phyloP scores from a whole-genome alignment of 495 filamentous ascomycete species.

The Podospora didyma region DNA sequence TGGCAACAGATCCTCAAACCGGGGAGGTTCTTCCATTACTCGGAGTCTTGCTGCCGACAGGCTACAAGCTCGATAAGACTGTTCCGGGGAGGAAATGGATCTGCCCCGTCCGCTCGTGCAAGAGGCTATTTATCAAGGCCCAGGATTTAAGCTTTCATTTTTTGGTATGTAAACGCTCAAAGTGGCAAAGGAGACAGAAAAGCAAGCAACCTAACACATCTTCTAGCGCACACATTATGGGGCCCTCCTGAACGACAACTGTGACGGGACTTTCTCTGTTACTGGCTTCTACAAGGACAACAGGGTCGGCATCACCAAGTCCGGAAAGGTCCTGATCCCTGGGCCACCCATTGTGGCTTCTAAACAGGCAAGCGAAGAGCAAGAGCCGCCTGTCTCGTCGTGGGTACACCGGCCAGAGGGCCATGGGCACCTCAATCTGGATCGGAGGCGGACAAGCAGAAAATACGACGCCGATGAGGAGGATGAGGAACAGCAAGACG shows the following conservation, averaged over 20 bases:
- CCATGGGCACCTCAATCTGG: too few species aligned
- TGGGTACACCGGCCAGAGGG: too few species aligned
- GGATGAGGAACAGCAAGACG: too few species aligned
- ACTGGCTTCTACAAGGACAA: constrained; percentile 10
- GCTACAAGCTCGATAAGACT: constrained; percentile 16
- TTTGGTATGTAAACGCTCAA: constrained; percentile 5
- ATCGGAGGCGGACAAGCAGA: too few species aligned
- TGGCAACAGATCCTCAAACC: neutral
- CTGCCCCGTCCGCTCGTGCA: constrained; percentile 23
- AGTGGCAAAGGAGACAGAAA: neutral
- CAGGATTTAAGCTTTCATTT: constrained; percentile 23
- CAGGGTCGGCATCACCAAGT: neutral
- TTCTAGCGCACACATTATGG: constrained; percentile 21
- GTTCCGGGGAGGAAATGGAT: constrained; percentile 15
- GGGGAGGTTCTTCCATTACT: constrained; percentile 2
- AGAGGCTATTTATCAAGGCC: constrained; percentile 5
- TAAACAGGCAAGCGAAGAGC: neutral
- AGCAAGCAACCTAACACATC: neutral
- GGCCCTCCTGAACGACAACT: constrained; percentile 31
- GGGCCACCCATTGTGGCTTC: constrained; percentile 18
- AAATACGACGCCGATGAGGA: too few species aligned
- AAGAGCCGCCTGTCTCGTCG: too few species aligned
- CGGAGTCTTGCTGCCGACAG: constrained; percentile 23
- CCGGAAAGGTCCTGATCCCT: constrained; percentile 3
- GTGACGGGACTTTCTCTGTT: constrained; percentile 32